Conservation (phyloP, 2,329 filamentous ascomycete species). For the Fusarium bactridioides region DNA sequence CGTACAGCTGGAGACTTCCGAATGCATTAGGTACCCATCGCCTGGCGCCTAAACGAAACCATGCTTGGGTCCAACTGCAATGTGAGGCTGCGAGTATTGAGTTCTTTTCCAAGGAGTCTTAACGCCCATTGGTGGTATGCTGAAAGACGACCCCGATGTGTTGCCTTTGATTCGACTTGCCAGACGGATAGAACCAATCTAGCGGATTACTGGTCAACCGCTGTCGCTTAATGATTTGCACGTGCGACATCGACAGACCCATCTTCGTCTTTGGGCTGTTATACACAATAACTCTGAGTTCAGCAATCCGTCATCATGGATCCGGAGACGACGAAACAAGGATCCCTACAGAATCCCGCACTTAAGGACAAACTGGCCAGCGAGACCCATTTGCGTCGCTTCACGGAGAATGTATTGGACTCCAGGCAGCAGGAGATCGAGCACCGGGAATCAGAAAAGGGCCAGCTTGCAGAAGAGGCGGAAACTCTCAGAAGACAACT, state of each 20-base stretch:
- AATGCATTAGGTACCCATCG: constrained; percentile 32
- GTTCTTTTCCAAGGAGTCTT: constrained; percentile 29
- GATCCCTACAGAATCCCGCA: constrained; percentile 17
- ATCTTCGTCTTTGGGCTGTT: not conserved
- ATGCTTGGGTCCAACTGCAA: constrained; percentile 28
- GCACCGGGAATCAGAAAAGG: constrained; percentile 42
- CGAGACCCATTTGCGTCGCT: constrained; percentile 46
- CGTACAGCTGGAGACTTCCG: constrained; percentile 14
- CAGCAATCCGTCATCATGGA: constrained; percentile 28
- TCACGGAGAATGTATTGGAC: constrained; percentile 49
- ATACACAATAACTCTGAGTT: constrained; percentile 9
- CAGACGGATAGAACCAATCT: constrained; percentile 1
- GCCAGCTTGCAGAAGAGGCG: constrained; percentile 39
- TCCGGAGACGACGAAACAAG: constrained; percentile 13
- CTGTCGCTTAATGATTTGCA: constrained; percentile 11
- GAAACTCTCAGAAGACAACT: constrained; percentile 45
- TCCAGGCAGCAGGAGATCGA: constrained; percentile 48
- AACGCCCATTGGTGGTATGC: constrained; percentile 12
- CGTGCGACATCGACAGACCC: constrained; percentile 13
- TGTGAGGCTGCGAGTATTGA: constrained; percentile 34
- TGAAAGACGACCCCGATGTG: constrained; percentile 18
- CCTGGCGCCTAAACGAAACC: constrained; percentile 32
- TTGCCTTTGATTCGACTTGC: constrained; percentile 13
- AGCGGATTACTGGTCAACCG: constrained; percentile 3
- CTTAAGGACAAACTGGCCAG: constrained; percentile 42